phyloP scores from a whole-genome alignment of 129 eudicot species.

The Pseudognaphalium luteoalbum region DNA sequence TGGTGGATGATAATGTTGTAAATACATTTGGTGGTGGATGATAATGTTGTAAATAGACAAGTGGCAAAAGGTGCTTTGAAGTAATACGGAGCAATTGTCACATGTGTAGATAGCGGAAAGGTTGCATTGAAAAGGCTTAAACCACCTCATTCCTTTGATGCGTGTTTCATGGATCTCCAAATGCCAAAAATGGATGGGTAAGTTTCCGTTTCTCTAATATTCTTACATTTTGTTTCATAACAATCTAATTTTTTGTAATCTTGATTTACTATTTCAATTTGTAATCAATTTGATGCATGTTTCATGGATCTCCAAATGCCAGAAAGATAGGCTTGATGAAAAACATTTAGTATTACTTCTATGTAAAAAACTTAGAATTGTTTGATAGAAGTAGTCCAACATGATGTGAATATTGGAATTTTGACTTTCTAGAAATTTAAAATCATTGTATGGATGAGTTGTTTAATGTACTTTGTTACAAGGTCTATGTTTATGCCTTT shows the following conservation, averaged over 20 bases:
- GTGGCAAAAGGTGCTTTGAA: slow-evolving; percentile 95
- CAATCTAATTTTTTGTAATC: slow-evolving; percentile 1
- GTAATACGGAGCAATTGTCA: slow-evolving; percentile 79
- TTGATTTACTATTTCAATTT: slow-evolving; percentile 9
- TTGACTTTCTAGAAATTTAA: slow-evolving; percentile 37
- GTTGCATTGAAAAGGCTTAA: slow-evolving; percentile 56
- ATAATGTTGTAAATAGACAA: slow-evolving; percentile 70
- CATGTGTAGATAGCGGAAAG: slow-evolving; percentile 73
- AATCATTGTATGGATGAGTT: slow-evolving; percentile 39
- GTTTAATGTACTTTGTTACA: slow-evolving; percentile 48
- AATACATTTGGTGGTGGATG: slow-evolving; percentile 83
- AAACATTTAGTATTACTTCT: too few relatives aligned
- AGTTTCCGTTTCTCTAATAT: background rate
- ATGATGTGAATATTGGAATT: slow-evolving; percentile 47
- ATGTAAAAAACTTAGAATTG: too few relatives aligned
- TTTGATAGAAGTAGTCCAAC: slow-evolving; percentile 36
- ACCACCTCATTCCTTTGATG: slow-evolving; percentile 82
- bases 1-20: too few relatives aligned
- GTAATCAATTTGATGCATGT: too few relatives aligned
- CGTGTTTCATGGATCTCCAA: slow-evolving; percentile 98
- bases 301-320: too few relatives aligned
- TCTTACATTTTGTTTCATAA: background rate
- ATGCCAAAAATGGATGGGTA: slow-evolving; percentile 99
- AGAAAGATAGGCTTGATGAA: too few relatives aligned
- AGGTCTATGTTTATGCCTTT: slow-evolving; percentile 33